Evolutionary conservation across 257 asterid species (phyloP).

Genomic region (Nicotiana otophora): DNA sequence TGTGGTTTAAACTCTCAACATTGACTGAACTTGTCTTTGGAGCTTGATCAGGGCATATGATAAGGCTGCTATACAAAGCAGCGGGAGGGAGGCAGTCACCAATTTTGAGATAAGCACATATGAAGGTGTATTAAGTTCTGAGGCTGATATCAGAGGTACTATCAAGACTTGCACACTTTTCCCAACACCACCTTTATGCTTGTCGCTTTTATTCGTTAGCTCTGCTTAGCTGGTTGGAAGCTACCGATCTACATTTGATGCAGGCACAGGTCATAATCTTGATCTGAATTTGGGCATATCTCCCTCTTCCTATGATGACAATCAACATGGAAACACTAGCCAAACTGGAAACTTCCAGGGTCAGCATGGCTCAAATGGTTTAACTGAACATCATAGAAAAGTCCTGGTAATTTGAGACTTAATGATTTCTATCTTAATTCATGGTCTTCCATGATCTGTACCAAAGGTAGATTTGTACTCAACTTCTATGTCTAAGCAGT

Average conservation of each 20-base stretch:
- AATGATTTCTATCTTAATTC: not conserved
- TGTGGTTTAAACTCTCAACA: not conserved
- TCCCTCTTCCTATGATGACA: constrained; percentile 34
- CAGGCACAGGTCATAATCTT: constrained; percentile 34
- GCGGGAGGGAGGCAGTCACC: constrained; percentile 85
- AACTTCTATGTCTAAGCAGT: not conserved
- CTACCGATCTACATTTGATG: constrained; percentile 12
- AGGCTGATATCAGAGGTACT: constrained; percentile 47
- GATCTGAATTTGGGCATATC: constrained; percentile 72
- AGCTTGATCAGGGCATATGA: constrained; percentile 68
- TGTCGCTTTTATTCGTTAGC: constrained; percentile 6
- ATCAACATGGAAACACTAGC: constrained; percentile 29
- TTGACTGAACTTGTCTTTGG: constrained; percentile 11
- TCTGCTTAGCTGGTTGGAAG: constrained; percentile 7
- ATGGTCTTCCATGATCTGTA: not conserved
- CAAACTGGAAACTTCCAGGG: constrained; percentile 25
- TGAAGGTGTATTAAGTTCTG: constrained; percentile 38
- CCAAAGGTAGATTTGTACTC: not conserved
- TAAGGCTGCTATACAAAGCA: constrained; percentile 78
- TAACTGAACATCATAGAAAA: constrained; percentile 26
- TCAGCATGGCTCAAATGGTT: constrained; percentile 30
- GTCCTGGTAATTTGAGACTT: constrained; percentile 37
- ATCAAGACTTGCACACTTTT: not conserved
- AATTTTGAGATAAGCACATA: constrained; percentile 66
- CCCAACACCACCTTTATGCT: not conserved